Conservation (phyloP, 352 stramenopile genomes). For the Albugo candida region DNA sequence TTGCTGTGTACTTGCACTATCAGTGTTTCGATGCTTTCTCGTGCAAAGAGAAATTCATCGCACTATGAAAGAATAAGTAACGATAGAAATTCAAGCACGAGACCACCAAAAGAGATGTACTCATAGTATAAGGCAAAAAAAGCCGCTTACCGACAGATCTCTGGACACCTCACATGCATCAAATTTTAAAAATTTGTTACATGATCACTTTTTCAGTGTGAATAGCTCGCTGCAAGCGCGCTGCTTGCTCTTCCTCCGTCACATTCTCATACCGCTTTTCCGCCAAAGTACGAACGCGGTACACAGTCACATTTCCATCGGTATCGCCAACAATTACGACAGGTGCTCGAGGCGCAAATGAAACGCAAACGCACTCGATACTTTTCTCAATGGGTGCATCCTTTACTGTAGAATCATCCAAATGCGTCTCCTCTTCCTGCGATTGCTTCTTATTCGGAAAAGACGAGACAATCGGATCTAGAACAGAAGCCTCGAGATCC, state of each 20-base stretch:
- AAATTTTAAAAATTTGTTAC: too few species aligned
- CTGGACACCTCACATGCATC: too few species aligned
- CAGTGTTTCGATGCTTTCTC: too few species aligned
- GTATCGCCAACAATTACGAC: constrained; percentile 63
- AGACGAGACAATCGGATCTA: constrained; percentile 69
- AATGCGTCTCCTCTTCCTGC: not conserved
- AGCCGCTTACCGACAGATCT: too few species aligned
- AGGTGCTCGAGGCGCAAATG: constrained; percentile 43
- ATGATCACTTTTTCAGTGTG: constrained; percentile 18
- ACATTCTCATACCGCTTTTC: constrained; percentile 8
- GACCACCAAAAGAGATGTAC: too few species aligned
- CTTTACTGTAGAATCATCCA: not conserved
- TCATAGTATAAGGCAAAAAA: too few species aligned
- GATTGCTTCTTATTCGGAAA: constrained; percentile 30
- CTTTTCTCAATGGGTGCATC: not conserved
- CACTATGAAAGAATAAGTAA: too few species aligned
- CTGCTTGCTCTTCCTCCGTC: constrained; percentile 29
- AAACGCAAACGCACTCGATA: constrained; percentile 46
- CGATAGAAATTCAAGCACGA: too few species aligned
- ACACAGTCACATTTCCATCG: constrained; percentile 51
- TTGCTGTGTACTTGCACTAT: too few species aligned
- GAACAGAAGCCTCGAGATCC: constrained; percentile 64
- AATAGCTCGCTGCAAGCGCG: constrained; percentile 25
- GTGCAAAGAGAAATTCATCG: too few species aligned
- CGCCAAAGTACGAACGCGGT: constrained; percentile 28